These are phyloP conservation scores for Nannochloropsis salina DNA, from an alignment of 108 stramenopile species.

Conservation along the genomic window DNA sequence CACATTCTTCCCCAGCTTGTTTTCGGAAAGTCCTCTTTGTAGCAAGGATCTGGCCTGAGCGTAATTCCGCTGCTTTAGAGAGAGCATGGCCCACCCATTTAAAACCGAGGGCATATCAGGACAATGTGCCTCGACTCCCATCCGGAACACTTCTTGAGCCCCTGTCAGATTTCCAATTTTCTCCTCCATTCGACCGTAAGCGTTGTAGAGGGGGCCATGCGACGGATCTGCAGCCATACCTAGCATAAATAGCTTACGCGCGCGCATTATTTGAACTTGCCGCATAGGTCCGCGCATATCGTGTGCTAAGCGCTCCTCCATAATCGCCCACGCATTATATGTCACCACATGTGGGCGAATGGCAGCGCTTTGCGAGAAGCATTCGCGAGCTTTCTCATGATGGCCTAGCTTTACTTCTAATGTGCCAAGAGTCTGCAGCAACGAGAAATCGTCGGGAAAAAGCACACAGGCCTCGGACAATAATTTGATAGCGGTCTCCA, in stretches of 20 bases:
- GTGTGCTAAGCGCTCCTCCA: neutral
- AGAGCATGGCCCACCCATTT: slow-evolving; percentile 30
- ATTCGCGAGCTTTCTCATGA: neutral
- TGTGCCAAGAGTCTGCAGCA: slow-evolving; percentile 18
- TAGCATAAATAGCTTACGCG: slow-evolving; percentile 43
- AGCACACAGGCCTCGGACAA: neutral
- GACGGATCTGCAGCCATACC: slow-evolving; percentile 36
- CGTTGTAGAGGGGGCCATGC: slow-evolving; percentile 49
- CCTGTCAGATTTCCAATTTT: slow-evolving; percentile 28
- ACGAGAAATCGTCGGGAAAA: neutral
- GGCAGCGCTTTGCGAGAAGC: neutral
- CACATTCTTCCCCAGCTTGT: slow-evolving; percentile 27
- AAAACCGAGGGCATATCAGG: slow-evolving; percentile 33
- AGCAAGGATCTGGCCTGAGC: slow-evolving; percentile 19
- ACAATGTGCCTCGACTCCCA: slow-evolving; percentile 35
- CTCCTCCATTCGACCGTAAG: slow-evolving; percentile 44
- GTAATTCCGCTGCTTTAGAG: slow-evolving; percentile 24
- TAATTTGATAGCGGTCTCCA: neutral
- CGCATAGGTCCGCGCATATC: neutral
- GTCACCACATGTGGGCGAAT: too few relatives aligned
- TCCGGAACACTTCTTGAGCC: slow-evolving; percentile 32
- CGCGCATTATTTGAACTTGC: slow-evolving; percentile 12
- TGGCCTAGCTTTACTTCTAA: slow-evolving; percentile 20
- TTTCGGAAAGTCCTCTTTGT: slow-evolving; percentile 26
- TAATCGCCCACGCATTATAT: neutral